phyloP scores from a whole-genome alignment of 768 basidiomycete species.

The Russula vinacea region DNA sequence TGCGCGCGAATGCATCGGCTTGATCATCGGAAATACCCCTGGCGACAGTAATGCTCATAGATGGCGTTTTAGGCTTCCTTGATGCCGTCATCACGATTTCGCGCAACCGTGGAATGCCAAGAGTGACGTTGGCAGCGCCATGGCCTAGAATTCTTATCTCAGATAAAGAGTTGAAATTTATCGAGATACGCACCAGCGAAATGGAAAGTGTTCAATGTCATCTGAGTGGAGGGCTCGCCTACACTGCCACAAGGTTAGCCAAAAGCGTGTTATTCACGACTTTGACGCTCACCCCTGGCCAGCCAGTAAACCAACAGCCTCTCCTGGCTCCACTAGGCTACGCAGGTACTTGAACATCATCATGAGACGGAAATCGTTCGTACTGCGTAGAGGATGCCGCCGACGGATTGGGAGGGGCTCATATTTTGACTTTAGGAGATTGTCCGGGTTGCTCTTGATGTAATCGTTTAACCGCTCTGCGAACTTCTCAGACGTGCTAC shows the following conservation, averaged over 20 bases:
- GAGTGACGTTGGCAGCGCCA: slow-evolving; percentile 97
- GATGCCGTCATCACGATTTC: slow-evolving; percentile 99
- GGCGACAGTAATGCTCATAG: slow-evolving; percentile 82
- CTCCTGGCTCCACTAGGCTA: slow-evolving; percentile 92
- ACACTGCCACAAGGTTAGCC: slow-evolving; percentile 51
- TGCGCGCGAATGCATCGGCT: slow-evolving; percentile 80
- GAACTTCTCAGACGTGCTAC: slow-evolving; percentile 90
- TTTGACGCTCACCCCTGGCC: slow-evolving; percentile 77
- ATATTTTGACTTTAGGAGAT: slow-evolving; percentile 45
- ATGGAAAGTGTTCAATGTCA: slow-evolving; percentile 99
- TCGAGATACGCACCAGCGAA: slow-evolving; percentile 70
- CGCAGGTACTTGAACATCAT: slow-evolving; percentile 94
- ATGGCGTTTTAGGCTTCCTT: slow-evolving; percentile 92
- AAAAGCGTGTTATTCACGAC: not conserved
- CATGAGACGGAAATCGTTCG: slow-evolving; percentile 67
- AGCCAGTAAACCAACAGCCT: slow-evolving; percentile 95
- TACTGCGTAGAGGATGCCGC: slow-evolving; percentile 46
- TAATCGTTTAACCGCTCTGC: slow-evolving; percentile 78
- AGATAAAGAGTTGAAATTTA: slow-evolving; percentile 12
- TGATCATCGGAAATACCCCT: slow-evolving; percentile 50
- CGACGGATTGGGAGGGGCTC: slow-evolving; percentile 43
- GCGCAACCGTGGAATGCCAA: slow-evolving; percentile 96
- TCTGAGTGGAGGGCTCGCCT: slow-evolving; percentile 98
- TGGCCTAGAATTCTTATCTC: slow-evolving; percentile 59
- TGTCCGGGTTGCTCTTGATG: slow-evolving; percentile 66